Conservation (phyloP, 2,329 filamentous ascomycete species). For the Tolypocladium ophioglossoides region DNA sequence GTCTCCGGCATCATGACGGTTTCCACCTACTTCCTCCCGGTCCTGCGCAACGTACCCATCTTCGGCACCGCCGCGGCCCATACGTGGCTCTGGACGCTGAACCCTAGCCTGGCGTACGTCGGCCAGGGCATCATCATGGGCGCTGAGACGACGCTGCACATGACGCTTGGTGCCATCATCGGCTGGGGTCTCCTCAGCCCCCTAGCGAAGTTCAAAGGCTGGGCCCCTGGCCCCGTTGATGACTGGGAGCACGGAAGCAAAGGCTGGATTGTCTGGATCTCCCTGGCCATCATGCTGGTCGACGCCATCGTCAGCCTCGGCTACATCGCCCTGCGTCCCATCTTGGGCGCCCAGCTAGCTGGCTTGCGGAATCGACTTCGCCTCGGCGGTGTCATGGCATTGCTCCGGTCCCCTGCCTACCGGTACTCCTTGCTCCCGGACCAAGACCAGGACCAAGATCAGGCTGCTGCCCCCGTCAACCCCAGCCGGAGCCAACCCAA, state of each 20-base stretch:
- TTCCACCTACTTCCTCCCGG: constrained; percentile 79
- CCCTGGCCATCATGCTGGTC: constrained; percentile 89
- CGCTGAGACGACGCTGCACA: constrained; percentile 85
- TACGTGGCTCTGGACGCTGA: constrained; percentile 90
- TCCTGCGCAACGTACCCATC: constrained; percentile 75
- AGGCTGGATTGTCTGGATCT: constrained; percentile 98
- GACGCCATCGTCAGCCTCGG: constrained; percentile 84
- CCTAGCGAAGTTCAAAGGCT: constrained; percentile 71
- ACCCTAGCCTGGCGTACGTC: constrained; percentile 93
- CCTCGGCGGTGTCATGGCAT: background rate
- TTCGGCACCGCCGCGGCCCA: constrained; percentile 65
- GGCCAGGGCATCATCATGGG: constrained; percentile 99
- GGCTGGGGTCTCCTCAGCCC: constrained; percentile 91
- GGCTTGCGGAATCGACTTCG: background rate
- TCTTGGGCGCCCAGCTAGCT: constrained; percentile 19
- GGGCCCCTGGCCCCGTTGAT: constrained; percentile 77
- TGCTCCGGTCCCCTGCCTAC: constrained; percentile 7
- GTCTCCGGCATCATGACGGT: constrained; percentile 62
- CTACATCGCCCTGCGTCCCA: constrained; percentile 60
- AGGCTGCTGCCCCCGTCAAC: background rate
- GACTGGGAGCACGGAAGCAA: constrained; percentile 93
- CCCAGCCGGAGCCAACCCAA: background rate
- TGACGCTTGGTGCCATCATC: constrained; percentile 80
- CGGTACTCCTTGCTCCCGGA: constrained; percentile 13
- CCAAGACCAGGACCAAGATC: background rate